Evolutionary conservation across 768 basidiomycete genomes (phyloP), one percentile per base, ranked within the genome.

Genomic region (Crassisporium funariophilum): DNA sequence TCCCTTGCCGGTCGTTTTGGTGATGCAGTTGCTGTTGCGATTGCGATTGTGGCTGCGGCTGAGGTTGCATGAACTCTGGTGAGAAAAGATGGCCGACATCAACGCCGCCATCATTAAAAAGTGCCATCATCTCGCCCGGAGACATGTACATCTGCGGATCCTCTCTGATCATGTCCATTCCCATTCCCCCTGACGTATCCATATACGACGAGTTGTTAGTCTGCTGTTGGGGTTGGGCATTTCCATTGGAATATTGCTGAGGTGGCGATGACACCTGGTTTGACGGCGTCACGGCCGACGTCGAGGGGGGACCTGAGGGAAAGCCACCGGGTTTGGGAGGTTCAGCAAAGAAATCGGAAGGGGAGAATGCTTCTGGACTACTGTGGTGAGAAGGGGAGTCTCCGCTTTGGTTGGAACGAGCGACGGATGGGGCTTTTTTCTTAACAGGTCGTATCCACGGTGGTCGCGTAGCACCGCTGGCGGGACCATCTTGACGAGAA

Each of bases 371-470:
- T 57, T 86, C 84, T 3, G 84, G 83, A 56, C 83, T 84, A 57
- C 82, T 69, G 53, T 78, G 65, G 49, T 76, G 70, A 44, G 79
- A 65, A 41, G 78, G 59, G 46, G 76, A 71, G 53, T 73, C 70
- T 33, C 66, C 68, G 49, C 71, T 76, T 42, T 69, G 66, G 31
- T 56, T 67, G 19, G 79, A 78, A 49, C 72, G 71, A 40, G 74
- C 66, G 16, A 62, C 67, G 35, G 72, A 77, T 3, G 80, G 68
- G 4, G 80, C 75, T 72, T 88, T 89, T 64, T 88, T 91, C 50
- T 84, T 86, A 6, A 93, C 84, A 6, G 92, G 93, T 37, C 92
- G 82, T 49, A 95, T 81, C 92, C 93, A 95, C 6, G 92, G 88
- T 9, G 86, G 88, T 12, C 91, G 78, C 2, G n/a, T n/a, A n/a